These are phyloP conservation scores for Penicillium sp. DNA, from an alignment of 2,329 filamentous ascomycete genomes.

Conservation along the genomic window DNA sequence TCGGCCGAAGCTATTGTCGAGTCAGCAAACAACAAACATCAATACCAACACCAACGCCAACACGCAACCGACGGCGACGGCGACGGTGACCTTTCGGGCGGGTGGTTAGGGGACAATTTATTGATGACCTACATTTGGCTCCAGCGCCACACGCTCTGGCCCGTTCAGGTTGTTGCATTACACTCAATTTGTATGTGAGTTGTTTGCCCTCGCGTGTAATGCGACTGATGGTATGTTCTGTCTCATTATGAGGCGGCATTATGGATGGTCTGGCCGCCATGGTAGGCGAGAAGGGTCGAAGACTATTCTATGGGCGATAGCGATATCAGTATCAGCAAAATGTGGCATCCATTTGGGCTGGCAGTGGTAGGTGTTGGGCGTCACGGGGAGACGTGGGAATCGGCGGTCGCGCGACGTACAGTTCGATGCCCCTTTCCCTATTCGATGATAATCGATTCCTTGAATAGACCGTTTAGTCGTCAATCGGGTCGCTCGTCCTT, in stretches of 20 bases:
- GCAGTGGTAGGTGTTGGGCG: not conserved
- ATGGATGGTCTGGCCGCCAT: slow-evolving; percentile 49
- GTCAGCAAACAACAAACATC: slow-evolving; percentile 4
- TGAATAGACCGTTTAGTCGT: not conserved
- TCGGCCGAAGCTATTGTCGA: slow-evolving; percentile 73
- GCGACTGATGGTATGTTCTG: slow-evolving; percentile 56
- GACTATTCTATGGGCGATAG: slow-evolving; percentile 15
- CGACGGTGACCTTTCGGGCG: not conserved
- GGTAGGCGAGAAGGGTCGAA: slow-evolving; percentile 12
- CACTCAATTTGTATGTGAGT: slow-evolving; percentile 79
- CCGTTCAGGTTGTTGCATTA: slow-evolving; percentile 92
- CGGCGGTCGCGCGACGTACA: slow-evolving; percentile 11
- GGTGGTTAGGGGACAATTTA: not conserved
- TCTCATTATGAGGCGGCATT: slow-evolving; percentile 58
- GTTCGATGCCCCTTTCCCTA: not conserved
- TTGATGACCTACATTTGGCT: slow-evolving; percentile 75
- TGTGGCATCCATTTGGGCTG: not conserved
- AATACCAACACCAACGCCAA: too few species aligned
- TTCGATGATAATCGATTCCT: not conserved
- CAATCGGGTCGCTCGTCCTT: not conserved
- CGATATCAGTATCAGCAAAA: slow-evolving; percentile 12
- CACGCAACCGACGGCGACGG: too few species aligned
- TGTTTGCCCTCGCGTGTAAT: slow-evolving; percentile 75
- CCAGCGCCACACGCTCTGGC: slow-evolving; percentile 94
- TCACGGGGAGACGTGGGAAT: not conserved